Conservation (phyloP, 2,329 filamentous ascomycete species). For the Lachnellula subtilissima region DNA sequence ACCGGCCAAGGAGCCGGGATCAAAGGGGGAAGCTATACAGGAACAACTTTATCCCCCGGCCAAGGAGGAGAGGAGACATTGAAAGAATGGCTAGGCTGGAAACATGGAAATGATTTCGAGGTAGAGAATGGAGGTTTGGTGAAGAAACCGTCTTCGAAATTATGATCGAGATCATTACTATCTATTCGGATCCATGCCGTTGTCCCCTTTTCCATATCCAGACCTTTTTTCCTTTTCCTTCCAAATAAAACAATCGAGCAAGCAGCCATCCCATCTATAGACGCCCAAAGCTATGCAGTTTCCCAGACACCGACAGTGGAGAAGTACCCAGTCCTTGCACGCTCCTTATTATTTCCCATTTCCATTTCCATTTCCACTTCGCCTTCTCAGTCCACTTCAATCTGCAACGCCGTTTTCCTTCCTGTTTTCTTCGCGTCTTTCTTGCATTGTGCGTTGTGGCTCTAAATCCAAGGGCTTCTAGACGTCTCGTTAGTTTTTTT, state of each 20-base stretch:
- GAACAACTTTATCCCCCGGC: constrained; percentile 56
- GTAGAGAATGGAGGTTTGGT: constrained; percentile 59
- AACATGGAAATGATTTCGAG: constrained; percentile 65
- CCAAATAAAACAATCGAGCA: neutral
- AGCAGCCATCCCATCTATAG: neutral
- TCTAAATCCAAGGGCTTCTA: neutral
- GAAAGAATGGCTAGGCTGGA: constrained; percentile 72
- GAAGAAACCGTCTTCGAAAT: constrained; percentile 39
- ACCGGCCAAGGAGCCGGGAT: constrained; percentile 59
- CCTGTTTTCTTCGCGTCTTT: neutral
- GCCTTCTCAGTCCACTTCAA: neutral
- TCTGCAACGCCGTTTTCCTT: neutral
- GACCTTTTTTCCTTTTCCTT: neutral
- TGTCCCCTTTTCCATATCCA: neutral
- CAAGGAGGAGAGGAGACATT: constrained; percentile 68
- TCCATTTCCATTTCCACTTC: neutral
- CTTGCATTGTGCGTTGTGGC: neutral
- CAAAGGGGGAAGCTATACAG: constrained; percentile 63
- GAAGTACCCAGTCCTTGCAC: neutral
- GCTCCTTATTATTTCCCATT: neutral
- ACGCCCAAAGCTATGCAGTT: neutral
- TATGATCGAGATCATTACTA: constrained; percentile 32
- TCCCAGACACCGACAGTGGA: neutral
- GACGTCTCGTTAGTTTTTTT: neutral
- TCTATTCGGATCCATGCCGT: constrained; percentile 3